Percentiles rank a stretch among this genome's conserved stretches.
These are phyloP conservation scores for Eucalyptus marginata DNA, from an alignment of 345 rosid species.

Conservation along the genomic window DNA sequence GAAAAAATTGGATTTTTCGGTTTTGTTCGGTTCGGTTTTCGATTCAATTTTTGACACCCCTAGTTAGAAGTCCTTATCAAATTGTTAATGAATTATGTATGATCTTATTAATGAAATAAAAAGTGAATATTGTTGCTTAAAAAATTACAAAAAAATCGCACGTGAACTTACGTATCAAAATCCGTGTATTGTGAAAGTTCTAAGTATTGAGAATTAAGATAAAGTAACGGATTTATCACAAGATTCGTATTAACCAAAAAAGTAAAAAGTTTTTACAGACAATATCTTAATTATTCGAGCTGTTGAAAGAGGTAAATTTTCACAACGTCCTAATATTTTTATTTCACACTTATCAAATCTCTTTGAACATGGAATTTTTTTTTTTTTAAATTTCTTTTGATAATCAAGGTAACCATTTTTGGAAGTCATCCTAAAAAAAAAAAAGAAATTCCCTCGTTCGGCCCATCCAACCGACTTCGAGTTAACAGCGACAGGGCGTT, in stretches of 20 bases:
- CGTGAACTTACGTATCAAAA: neutral
- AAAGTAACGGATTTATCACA: too few relatives aligned
- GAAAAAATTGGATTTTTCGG: too few relatives aligned
- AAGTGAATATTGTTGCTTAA: neutral
- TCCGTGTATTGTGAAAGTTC: neutral
- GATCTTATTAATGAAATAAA: neutral
- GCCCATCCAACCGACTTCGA: neutral
- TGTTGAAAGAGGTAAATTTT: neutral
- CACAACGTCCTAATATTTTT: too few relatives aligned
- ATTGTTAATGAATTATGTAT: neutral
- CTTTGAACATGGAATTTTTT: neutral
- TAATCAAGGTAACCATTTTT: neutral
- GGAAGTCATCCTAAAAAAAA: neutral
- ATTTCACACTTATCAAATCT: neutral
- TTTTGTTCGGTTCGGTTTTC: too few relatives aligned
- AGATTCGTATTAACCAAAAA: too few relatives aligned
- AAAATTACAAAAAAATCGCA: accelerated
- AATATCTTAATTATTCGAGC: neutral
- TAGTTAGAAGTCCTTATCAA: neutral
- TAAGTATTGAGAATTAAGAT: accelerated
- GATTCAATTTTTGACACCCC: too few relatives aligned
- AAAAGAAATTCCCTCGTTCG: neutral
- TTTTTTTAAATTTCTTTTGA: too few relatives aligned
- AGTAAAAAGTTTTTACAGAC: neutral
- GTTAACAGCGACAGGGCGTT: neutral